Conservation (phyloP, 2,329 filamentous ascomycete species). For the Fusarium guadeloupense region DNA sequence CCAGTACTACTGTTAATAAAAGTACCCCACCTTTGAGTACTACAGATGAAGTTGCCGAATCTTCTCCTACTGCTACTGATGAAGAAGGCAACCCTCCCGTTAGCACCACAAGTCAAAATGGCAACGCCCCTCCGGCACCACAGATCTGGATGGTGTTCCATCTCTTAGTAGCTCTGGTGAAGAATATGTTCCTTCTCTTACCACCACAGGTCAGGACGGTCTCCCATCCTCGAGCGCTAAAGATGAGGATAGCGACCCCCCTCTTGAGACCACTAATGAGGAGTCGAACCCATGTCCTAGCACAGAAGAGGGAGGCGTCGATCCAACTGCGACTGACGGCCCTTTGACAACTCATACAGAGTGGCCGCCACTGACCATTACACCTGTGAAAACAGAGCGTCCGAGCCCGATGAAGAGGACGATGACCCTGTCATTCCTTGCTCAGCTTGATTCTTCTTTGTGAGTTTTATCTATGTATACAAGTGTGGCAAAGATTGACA, state of each 20-base stretch:
- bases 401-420: background rate
- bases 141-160: background rate
- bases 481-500: background rate
- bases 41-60: background rate
- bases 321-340: background rate
- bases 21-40: background rate
- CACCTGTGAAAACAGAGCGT: conserved; percentile 1
- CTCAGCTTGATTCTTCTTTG: conserved; percentile 16
- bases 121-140: background rate
- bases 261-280: background rate
- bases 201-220: background rate
- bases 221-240: background rate
- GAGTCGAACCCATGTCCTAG: background rate
- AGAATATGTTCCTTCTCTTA: background rate
- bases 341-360: conserved; percentile 12
- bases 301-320: background rate
- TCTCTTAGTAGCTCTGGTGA: background rate
- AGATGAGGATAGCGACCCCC: background rate
- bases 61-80: background rate
- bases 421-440: conserved; percentile 9
- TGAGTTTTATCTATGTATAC: background rate
- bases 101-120: too few relatives aligned
- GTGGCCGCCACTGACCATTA: conserved; percentile 12
- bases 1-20: background rate
- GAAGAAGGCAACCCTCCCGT: background rate